Base-by-base conservation (phyloP, 495 filamentous ascomycete species). In the Cercophora sp. region DNA sequence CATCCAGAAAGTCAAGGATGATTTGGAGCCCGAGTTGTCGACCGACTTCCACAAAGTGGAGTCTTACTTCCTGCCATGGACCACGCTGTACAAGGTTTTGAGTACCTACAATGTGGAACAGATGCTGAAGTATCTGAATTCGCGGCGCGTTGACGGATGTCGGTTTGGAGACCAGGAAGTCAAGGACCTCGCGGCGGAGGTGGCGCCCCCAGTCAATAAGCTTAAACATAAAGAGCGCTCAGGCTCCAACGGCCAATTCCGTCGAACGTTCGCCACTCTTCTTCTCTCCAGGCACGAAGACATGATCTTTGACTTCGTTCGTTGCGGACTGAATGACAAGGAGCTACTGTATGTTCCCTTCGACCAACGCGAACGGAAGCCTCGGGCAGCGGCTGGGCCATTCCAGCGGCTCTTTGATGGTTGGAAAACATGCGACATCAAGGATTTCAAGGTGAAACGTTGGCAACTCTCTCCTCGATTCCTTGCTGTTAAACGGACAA, bases 21-120 rank as follows among this genome's bases (percentile, higher is more conserved):
- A 48, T 20, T 32, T 48, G 4, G 46, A 48, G 31, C 46, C 46
- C 11, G 19, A 6, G 1, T 8, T 48, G 10, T 23, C 31, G 11
- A 36, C 16, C 46, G n/a, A 23, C 16, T 48, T 48, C 20, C 15
- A 20, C 31, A 36, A 48, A 19, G 22, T 22, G 2, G 32, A 48
- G 25, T 15, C 13, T 8, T 37, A 37, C 29, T 48, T 48, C 25
- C 32, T 48, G 6, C 46, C 46, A n/a, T 48, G 29, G 46, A 48
- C 46, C 2, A 32, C 25, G 10, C 29, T 48, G 8, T 32, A 48
- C 46, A 48, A 35, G 18, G 46, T 48, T 6, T 11, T 48, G 16
- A 48, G 46, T 32, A 48, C 46, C 16, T 1, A 6, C 15, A 48
- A 29, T 13, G 46, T 25, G 5, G 10, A n/a, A 11, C 40, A 22